Evolutionary conservation across 495 filamentous ascomycete species (phyloP).

Genomic region (Penicillium lividum): DNA sequence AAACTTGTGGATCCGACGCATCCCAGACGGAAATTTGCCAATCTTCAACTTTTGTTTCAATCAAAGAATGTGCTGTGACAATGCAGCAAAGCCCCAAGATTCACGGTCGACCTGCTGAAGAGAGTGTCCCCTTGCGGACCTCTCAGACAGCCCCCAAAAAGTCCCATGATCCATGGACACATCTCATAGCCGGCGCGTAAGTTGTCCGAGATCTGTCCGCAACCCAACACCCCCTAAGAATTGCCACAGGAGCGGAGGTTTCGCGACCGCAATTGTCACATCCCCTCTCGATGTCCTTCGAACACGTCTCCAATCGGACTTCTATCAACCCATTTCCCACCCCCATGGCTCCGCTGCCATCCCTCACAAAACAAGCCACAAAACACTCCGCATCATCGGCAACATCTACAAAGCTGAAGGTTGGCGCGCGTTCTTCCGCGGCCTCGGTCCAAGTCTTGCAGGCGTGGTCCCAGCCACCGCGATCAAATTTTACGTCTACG

Average conservation of each 20-base stretch:
- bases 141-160: constrained; percentile 18
- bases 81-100: constrained; percentile 26
- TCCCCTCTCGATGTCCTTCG: constrained; percentile 87
- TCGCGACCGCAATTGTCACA: constrained; percentile 80
- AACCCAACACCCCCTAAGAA: not conserved
- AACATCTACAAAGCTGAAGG: constrained; percentile 77
- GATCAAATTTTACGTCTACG: constrained; percentile 89
- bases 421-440: constrained; percentile 83
- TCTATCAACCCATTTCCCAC: constrained; percentile 65
- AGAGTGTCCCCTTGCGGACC: constrained; percentile 12
- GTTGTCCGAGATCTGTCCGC: constrained; percentile 24
- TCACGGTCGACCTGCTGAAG: constrained; percentile 18
- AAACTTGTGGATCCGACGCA: constrained; percentile 17
- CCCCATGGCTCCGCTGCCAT: constrained; percentile 30
- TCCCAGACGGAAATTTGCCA: constrained; percentile 22
- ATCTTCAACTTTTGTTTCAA: constrained; percentile 2
- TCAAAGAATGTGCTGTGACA: constrained; percentile 19
- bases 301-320: constrained; percentile 85
- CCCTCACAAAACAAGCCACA: constrained; percentile 62
- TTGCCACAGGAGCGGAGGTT: constrained; percentile 68
- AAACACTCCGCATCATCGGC: constrained; percentile 79
- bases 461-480: constrained; percentile 84
- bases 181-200: constrained; percentile 86
- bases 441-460: constrained; percentile 81
- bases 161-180: constrained; percentile 60